Base-by-base conservation (phyloP, 2,329 filamentous ascomycete genomes). In the Penicillium paneum region DNA sequence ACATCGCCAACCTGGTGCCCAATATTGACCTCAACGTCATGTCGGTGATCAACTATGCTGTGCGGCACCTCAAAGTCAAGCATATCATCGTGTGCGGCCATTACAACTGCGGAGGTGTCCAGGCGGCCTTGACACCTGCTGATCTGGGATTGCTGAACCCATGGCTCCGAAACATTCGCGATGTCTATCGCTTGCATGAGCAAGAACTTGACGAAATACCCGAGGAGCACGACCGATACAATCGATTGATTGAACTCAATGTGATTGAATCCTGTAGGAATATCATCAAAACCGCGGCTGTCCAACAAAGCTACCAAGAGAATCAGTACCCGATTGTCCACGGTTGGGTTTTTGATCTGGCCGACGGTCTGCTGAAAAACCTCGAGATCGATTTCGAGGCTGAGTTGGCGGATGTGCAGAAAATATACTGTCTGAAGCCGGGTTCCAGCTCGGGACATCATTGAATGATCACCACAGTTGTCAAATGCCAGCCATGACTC, bases 151-250 rank as follows among this genome's bases (percentile, higher is more conserved):
- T 90, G 31, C 76, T 90, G 54, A 89, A 90, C 76, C 86, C 86
- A 1, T 90, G 87, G 87, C 79, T 90, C 3, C 63, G 71, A 60
- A 59, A 89, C 75, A 89, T 90, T 67, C 83, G 87, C 55, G 87
- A 90, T 70, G 85, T 90, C 54, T 89, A 90, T 74, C 79, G 87
- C 11, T 78, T 89, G 63, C 82, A 90, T 72, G 86, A 89, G 77
- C 73, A 75, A 49, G 87, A 91, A 78, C 81, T 91, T 19, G 86
- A 70, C n/a, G 41, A 19, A 3, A 67, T 68, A 8, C 3, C 46
- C n/a, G 61, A 66, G 8, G 61, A 59, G 5, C 26, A 36, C 12
- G 48, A 56, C 2, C 36, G 65, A n/a, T 68, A 65, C 34, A 66
- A 67, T 28, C 57, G 66, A 8, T 50, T 70, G 24, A 60, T 70